Evolutionary conservation across 2,329 filamentous ascomycete species (phyloP).

Genomic region (Periconia sp.): DNA sequence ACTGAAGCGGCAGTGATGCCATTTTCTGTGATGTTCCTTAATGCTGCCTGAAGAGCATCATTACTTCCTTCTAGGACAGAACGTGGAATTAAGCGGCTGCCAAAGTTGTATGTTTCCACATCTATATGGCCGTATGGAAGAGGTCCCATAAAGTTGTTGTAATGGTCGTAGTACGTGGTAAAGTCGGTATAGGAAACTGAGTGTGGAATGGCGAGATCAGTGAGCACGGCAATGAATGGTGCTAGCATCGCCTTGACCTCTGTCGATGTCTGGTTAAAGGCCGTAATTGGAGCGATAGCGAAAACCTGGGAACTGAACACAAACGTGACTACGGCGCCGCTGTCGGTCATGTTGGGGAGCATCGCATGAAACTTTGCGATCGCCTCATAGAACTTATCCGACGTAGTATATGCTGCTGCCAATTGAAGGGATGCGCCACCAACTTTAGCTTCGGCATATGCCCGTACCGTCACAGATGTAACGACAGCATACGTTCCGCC

Average conservation of each 20-base stretch:
- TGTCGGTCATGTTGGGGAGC: conserved; percentile 1
- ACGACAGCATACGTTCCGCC: conserved; percentile 24
- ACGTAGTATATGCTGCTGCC: neutral
- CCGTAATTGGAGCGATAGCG: conserved; percentile 10
- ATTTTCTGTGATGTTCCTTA: conserved; percentile 4
- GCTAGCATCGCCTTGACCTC: neutral
- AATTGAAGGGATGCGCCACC: conserved; percentile 6
- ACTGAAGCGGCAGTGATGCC: conserved; percentile 2
- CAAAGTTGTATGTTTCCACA: neutral
- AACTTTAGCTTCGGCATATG: conserved; percentile 9
- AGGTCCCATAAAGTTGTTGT: neutral
- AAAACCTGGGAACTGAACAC: neutral
- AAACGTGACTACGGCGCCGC: neutral
- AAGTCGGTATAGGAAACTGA: conserved; percentile 2
- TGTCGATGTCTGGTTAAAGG: conserved; percentile 2
- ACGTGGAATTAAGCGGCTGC: conserved; percentile 4
- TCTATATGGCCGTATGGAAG: neutral
- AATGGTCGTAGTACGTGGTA: conserved; percentile 9
- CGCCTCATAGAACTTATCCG: conserved; percentile 7
- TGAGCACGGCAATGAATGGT: conserved; percentile 8
- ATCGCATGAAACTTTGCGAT: neutral
- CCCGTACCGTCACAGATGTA: conserved; percentile 18
- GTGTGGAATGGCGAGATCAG: conserved; percentile 4
- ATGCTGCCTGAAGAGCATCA: neutral
- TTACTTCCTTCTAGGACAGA: conserved; percentile 3